A percentile compares a stretch with the other conserved stretches of the same genome.
Evolutionary conservation across 208 protist species (phyloP).

Genomic region (Vickermania ingenoplastis): DNA sequence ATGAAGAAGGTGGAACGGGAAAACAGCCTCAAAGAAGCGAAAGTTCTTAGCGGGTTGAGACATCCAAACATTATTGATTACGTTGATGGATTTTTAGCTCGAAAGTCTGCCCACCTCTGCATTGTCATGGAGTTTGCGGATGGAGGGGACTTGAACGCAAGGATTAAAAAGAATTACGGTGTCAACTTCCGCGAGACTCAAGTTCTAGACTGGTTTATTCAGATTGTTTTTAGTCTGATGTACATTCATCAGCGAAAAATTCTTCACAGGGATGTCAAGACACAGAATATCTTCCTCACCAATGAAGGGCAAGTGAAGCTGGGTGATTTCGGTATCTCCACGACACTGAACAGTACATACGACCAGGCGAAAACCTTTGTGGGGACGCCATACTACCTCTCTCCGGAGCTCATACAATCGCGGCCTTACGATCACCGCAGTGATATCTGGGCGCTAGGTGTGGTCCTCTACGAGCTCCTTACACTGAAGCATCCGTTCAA

Average conservation of each 20-base stretch:
- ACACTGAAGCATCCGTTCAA: constrained; percentile 86
- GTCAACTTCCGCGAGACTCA: constrained; percentile 77
- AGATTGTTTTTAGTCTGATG: constrained; percentile 84
- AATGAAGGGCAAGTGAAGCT: constrained; percentile 83
- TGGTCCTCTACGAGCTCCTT: constrained; percentile 85
- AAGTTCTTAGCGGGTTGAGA: constrained; percentile 74
- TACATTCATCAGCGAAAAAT: constrained; percentile 90
- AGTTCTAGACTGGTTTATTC: constrained; percentile 84
- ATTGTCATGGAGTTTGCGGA: constrained; percentile 92
- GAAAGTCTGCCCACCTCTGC: constrained; percentile 82
- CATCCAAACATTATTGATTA: constrained; percentile 95
- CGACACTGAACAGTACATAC: constrained; percentile 80
- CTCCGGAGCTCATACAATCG: constrained; percentile 88
- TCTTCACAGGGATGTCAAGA: constrained; percentile 90
- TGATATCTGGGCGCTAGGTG: constrained; percentile 92
- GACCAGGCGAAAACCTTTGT: constrained; percentile 92
- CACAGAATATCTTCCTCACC: constrained; percentile 92
- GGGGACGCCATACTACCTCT: constrained; percentile 92
- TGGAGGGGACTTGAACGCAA: constrained; percentile 69
- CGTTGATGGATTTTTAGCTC: constrained; percentile 87
- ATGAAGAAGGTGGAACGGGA: constrained; percentile 87
- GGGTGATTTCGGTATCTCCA: constrained; percentile 92
- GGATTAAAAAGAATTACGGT: constrained; percentile 73
- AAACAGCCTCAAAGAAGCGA: constrained; percentile 88
- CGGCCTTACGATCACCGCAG: constrained; percentile 90